A percentile compares a stretch with the other conserved stretches of the same genome.
Conservation (phyloP, 1,139 yeast species). For the Pichia sp. region DNA sequence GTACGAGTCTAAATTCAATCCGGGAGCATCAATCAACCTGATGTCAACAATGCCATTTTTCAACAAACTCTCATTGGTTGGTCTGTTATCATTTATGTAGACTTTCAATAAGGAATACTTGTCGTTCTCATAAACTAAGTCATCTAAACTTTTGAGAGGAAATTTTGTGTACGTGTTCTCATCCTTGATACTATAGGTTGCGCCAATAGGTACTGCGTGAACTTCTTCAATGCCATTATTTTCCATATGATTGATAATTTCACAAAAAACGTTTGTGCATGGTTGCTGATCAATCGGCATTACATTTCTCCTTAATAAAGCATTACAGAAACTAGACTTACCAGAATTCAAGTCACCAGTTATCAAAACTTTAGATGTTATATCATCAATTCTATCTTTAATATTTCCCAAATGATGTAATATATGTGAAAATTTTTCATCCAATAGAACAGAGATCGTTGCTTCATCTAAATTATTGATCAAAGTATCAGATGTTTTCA, state of each 20-base stretch:
- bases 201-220: constrained; percentile 75
- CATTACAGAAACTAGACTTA: constrained; percentile 92
- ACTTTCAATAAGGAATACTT: constrained; percentile 68
- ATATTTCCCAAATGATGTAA: constrained; percentile 65
- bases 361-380: constrained; percentile 86
- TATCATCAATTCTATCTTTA: constrained; percentile 81
- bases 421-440: constrained; percentile 54
- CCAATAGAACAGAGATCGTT: constrained; percentile 58
- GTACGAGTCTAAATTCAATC: constrained; percentile 84
- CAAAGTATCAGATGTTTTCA: constrained; percentile 36
- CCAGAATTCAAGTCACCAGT: constrained; percentile 98
- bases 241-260: constrained; percentile 77
- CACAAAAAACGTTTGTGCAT: constrained; percentile 93
- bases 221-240: constrained; percentile 79
- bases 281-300: constrained; percentile 98
- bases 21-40: constrained; percentile 93
- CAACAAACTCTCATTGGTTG: constrained; percentile 62
- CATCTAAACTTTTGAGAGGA: constrained; percentile 50
- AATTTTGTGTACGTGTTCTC: constrained; percentile 57
- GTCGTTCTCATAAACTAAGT: constrained; percentile 69
- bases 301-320: constrained; percentile 66
- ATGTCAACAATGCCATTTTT: constrained; percentile 91
- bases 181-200: constrained; percentile 51
- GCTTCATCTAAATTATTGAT: constrained; percentile 52
- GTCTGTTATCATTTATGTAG: constrained; percentile 70